These are phyloP conservation scores for Leccinellum albellum DNA, from an alignment of 768 basidiomycete genomes.

Conservation along the genomic window DNA sequence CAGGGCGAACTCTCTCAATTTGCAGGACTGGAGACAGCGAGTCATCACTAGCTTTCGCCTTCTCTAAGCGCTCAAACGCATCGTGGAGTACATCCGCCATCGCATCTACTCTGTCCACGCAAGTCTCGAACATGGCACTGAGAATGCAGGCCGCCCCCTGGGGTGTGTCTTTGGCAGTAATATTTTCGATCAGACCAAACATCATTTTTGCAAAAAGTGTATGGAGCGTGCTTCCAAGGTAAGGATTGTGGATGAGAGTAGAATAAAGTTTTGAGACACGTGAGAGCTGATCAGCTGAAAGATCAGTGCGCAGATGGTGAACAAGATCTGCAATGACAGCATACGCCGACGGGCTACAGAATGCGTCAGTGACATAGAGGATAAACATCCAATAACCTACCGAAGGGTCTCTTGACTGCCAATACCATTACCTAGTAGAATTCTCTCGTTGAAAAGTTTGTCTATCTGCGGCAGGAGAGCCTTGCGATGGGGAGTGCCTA, in stretches of 20 bases:
- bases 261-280: conserved; percentile 83
- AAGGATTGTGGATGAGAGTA: conserved; percentile 83
- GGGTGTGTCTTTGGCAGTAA: conserved; percentile 70
- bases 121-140: conserved; percentile 72
- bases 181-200: conserved; percentile 81
- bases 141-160: conserved; percentile 69
- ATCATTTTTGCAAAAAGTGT: conserved; percentile 91
- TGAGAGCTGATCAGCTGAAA: conserved; percentile 70
- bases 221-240: conserved; percentile 75
- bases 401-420: conserved; percentile 83
- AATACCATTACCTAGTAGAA: conserved; percentile 80
- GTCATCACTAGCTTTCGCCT: conserved; percentile 37
- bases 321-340: conserved; percentile 89
- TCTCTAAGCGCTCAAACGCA: conserved; percentile 47
- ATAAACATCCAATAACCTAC: conserved; percentile 34
- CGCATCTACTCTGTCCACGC: conserved; percentile 80
- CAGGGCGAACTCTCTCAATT: conserved; percentile 84
- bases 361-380: conserved; percentile 2
- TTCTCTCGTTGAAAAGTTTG: conserved; percentile 85
- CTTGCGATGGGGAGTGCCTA: conserved; percentile 71
- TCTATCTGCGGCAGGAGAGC: conserved; percentile 81
- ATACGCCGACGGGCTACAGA: conserved; percentile 68
- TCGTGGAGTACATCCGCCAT: conserved; percentile 58
- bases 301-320: conserved; percentile 83
- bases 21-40: conserved; percentile 51